These are phyloP conservation scores for Globisporangium carolinianum DNA, from an alignment of 352 stramenopile genomes.

Conservation along the genomic window DNA sequence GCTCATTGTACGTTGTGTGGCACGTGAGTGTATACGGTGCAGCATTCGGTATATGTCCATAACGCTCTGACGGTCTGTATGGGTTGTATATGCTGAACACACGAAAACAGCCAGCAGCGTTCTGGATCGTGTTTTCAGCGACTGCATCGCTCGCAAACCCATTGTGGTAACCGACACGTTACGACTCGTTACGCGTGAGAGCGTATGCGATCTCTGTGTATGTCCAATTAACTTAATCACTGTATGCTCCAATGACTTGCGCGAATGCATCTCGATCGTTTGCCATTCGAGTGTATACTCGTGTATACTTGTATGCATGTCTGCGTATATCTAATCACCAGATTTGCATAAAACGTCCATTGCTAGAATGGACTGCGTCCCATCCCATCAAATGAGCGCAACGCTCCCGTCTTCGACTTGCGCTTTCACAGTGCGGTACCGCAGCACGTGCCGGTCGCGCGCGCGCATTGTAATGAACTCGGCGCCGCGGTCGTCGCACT, in stretches of 20 bases:
- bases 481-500: conserved; percentile 65
- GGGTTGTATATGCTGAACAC: too few relatives aligned
- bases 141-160: conserved; percentile 50
- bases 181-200: background rate
- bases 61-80: background rate
- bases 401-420: conserved; percentile 56
- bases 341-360: too few relatives aligned
- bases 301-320: too few relatives aligned
- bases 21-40: too few relatives aligned
- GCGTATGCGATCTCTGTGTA: too few relatives aligned
- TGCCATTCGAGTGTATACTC: too few relatives aligned
- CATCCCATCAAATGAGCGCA: conserved; percentile 46
- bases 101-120: conserved; percentile 58
- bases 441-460: conserved; percentile 62
- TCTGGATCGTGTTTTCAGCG: conserved; percentile 62
- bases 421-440: conserved; percentile 51
- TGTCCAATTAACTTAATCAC: background rate
- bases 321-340: too few relatives aligned
- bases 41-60: too few relatives aligned
- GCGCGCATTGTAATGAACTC: conserved; percentile 56
- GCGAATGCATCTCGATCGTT: too few relatives aligned
- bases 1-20: conserved; percentile 62
- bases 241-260: too few relatives aligned
- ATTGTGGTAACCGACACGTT: conserved; percentile 35
- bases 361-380: too few relatives aligned